A percentile compares a stretch with the other conserved stretches of the same genome.
Conservation (phyloP, 2,329 filamentous ascomycete genomes). For the Microsporum canis region DNA sequence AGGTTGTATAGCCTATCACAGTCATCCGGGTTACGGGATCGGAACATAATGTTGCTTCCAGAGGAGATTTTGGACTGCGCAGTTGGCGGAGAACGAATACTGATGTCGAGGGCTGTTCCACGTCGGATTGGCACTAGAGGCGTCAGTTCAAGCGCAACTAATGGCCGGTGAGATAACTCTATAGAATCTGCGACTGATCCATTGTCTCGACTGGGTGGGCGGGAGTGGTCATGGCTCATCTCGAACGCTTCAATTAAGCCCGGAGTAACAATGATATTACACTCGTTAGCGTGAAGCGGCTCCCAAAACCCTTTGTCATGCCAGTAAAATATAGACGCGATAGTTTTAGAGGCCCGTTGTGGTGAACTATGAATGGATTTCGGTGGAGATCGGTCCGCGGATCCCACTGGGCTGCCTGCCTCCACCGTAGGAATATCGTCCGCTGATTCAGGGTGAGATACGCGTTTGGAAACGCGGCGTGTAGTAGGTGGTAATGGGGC, state of each 20-base stretch:
- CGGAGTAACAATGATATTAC: slow-evolving; percentile 50
- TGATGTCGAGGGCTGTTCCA: slow-evolving; percentile 86
- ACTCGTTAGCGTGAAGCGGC: slow-evolving; percentile 49
- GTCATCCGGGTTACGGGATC: slow-evolving; percentile 63
- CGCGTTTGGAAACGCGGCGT: slow-evolving; percentile 32
- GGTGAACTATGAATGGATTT: slow-evolving; percentile 39
- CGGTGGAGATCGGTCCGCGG: slow-evolving; percentile 53
- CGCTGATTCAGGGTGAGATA: slow-evolving; percentile 24
- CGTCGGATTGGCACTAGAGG: slow-evolving; percentile 81
- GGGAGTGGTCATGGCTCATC: slow-evolving; percentile 33
- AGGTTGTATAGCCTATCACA: slow-evolving; percentile 73
- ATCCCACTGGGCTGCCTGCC: slow-evolving; percentile 64
- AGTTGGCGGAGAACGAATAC: slow-evolving; percentile 77
- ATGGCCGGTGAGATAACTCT: slow-evolving; percentile 31
- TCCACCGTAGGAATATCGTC: slow-evolving; percentile 40
- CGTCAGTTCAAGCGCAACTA: slow-evolving; percentile 71
- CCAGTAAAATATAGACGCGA: slow-evolving; percentile 54
- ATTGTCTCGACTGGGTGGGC: slow-evolving; percentile 17
- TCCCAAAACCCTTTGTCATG: slow-evolving; percentile 53
- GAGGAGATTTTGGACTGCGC: slow-evolving; percentile 51
- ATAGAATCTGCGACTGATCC: slow-evolving; percentile 10
- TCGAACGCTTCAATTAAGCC: slow-evolving; percentile 55
- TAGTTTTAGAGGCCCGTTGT: slow-evolving; percentile 41
- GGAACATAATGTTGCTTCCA: slow-evolving; percentile 80
- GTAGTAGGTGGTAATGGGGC: slow-evolving; percentile 24